Evolutionary conservation across 768 basidiomycete species (phyloP).

Genomic region (Lentinula guzmanii): DNA sequence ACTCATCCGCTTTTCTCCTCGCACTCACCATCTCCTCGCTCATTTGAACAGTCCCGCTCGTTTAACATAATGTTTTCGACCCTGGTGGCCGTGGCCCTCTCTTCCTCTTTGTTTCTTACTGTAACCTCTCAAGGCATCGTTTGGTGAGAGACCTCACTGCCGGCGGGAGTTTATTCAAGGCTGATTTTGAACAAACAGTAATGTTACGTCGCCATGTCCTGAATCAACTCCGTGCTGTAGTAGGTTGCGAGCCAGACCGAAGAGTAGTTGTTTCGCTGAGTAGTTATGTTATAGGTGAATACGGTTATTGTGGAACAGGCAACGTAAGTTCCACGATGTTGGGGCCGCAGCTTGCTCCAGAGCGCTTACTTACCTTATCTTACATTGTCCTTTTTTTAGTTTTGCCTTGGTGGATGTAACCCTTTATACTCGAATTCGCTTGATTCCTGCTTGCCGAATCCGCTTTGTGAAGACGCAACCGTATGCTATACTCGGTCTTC

Average conservation of each 20-base stretch:
- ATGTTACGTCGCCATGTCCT: slow-evolving; percentile 38
- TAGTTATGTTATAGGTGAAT: slow-evolving; percentile 34
- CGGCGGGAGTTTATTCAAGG: neutral
- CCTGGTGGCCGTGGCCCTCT: slow-evolving; percentile 7
- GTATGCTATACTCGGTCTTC: slow-evolving; percentile 28
- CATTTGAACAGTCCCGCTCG: neutral
- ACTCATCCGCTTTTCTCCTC: no score
- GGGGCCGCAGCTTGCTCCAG: neutral
- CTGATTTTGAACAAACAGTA: slow-evolving; percentile 22
- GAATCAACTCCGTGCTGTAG: slow-evolving; percentile 46
- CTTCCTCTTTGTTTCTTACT: neutral
- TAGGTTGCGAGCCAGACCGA: slow-evolving; percentile 19
- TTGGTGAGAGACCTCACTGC: slow-evolving; percentile 2
- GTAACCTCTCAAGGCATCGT: slow-evolving; percentile 5
- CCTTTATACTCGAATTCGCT: slow-evolving; percentile 62
- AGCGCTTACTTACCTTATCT: neutral
- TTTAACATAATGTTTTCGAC: slow-evolving; percentile 3
- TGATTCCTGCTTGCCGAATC: slow-evolving; percentile 64
- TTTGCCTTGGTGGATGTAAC: slow-evolving; percentile 85
- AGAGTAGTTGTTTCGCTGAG: neutral
- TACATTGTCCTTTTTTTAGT: slow-evolving; percentile 31
- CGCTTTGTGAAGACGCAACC: slow-evolving; percentile 60
- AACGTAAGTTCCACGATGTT: slow-evolving; percentile 25
- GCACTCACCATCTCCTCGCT: neutral
- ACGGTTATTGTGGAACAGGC: slow-evolving; percentile 45